Base-by-base conservation (phyloP, 805 yeast genomes). In the Candida oleophila region DNA sequence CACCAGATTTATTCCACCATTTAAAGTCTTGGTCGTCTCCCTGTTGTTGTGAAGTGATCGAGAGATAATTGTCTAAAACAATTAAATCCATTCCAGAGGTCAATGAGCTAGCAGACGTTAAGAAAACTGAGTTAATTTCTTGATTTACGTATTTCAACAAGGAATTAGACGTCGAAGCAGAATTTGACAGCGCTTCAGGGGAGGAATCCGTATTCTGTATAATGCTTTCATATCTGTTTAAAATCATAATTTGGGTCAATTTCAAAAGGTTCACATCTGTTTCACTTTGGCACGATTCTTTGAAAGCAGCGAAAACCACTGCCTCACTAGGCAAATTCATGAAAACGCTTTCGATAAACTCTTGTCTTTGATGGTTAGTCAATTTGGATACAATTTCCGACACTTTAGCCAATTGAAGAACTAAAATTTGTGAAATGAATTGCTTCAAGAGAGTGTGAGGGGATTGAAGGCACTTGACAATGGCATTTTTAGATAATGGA, bases 1-100 rank as follows among this genome's bases (percentile, higher is more conserved):
- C 68, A 34, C 37, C 37, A 28, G 73, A 49, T 22, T 77, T 68
- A 58, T 80, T 85, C 90, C 94, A 90, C 96, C 96, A 91, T 63
- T 83, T 87, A 28, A 82, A 73, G 43, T 78, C 81, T 3, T 52
- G 55, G 18, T 59, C 61, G 34, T 55, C 51, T 21, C 49, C 53
- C 19, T 19, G 21, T 41, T 83, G 79, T 51, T 82, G 88, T 11
- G 85, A 66, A 49, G 82, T 83, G 37, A 69, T 63, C 2, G 66
- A 50, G 51, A 90, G 70, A 48, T 79, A 80, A 40, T 75, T 74
- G 51, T 84, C 85, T 38, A 86, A 65, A 22, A 83, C 64, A 0
- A 80, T 73, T 49, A 86, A 64, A 49, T 85, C 89, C 28, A 78
- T 67, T 34, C 82, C 82, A 4, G 71, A 58, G 5, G 30, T 7